phyloP scores from a whole-genome alignment of 2,329 filamentous ascomycete species.

The Neoascochyta sp. region DNA sequence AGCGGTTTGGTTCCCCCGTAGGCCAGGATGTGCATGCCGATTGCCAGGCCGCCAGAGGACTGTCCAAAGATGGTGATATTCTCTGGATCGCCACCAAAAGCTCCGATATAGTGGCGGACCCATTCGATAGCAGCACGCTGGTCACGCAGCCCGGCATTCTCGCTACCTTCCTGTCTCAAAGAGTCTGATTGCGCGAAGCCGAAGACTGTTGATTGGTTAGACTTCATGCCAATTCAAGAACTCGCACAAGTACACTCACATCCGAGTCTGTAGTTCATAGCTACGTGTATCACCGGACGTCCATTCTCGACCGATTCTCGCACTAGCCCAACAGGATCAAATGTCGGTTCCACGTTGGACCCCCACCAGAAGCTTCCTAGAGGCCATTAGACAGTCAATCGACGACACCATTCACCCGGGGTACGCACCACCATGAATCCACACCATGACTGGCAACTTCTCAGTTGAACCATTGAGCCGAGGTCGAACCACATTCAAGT shows the following conservation, averaged over 20 bases:
- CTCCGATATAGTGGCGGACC: slow-evolving; percentile 37
- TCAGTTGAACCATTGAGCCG: slow-evolving; percentile 28
- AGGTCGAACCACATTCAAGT: slow-evolving; percentile 58
- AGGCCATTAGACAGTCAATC: slow-evolving; percentile 1
- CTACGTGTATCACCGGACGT: slow-evolving; percentile 36
- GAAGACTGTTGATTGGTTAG: slow-evolving; percentile 22
- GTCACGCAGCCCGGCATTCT: slow-evolving; percentile 40
- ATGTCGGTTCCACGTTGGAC: slow-evolving; percentile 34
- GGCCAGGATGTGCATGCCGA: slow-evolving; percentile 34
- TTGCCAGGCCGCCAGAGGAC: slow-evolving; percentile 34
- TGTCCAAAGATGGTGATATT: slow-evolving; percentile 42
- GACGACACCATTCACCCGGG: slow-evolving; percentile 33
- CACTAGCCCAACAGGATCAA: slow-evolving; percentile 46
- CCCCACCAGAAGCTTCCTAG: slow-evolving; percentile 25
- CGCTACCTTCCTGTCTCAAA: slow-evolving; percentile 30
- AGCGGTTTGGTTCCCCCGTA: slow-evolving; percentile 29
- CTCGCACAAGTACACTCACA: slow-evolving; percentile 6
- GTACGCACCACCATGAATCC: slow-evolving; percentile 55
- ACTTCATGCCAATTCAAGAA: slow-evolving; percentile 2
- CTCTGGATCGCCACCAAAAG: slow-evolving; percentile 34
- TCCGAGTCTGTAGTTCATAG: slow-evolving; percentile 38
- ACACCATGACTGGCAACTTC: slow-evolving; percentile 55
- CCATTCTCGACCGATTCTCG: slow-evolving; percentile 46
- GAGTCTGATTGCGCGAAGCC: slow-evolving; percentile 37
- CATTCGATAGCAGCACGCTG: slow-evolving; percentile 40